A percentile compares a stretch with the other conserved stretches of the same genome.
phyloP scores from a whole-genome alignment of 257 asterid species.

The Scutellaria minor region DNA sequence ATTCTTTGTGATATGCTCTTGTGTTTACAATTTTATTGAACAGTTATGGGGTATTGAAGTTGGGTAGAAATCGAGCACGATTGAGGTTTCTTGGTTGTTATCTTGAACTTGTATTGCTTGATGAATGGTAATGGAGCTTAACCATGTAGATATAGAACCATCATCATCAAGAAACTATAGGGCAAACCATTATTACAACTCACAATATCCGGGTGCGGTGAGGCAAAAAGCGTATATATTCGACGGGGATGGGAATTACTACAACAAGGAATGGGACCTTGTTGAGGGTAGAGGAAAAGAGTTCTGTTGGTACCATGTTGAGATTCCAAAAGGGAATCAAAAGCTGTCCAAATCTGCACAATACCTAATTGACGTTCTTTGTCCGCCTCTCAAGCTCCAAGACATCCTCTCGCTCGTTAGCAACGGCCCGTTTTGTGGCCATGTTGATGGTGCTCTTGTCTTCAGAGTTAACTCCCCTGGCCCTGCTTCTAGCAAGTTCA shows the following conservation, averaged over 20 bases:
- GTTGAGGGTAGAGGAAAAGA: constrained; percentile 77
- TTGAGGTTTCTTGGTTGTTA: background rate
- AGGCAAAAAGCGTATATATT: constrained; percentile 82
- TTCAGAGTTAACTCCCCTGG: constrained; percentile 95
- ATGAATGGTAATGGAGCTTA: constrained; percentile 56
- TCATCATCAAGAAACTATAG: constrained; percentile 27
- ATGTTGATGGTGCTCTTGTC: constrained; percentile 95
- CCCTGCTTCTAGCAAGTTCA: constrained; percentile 80
- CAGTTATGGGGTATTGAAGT: background rate
- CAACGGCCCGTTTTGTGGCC: constrained; percentile 91
- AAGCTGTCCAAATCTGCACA: constrained; percentile 81
- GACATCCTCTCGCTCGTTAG: constrained; percentile 91
- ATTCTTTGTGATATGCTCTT: background rate
- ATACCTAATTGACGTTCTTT: constrained; percentile 72
- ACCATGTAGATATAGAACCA: constrained; percentile 47
- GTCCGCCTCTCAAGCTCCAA: constrained; percentile 95
- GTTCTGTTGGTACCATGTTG: constrained; percentile 98
- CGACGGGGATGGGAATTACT: constrained; percentile 86
- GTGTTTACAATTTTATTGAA: constrained; percentile 6
- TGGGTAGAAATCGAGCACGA: too few relatives aligned
- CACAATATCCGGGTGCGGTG: constrained; percentile 58
- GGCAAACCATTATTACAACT: constrained; percentile 31
- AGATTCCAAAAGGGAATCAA: constrained; percentile 88
- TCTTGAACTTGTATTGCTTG: constrained; percentile 8
- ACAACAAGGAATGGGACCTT: constrained; percentile 92